Evolutionary conservation across 2,329 filamentous ascomycete genomes (phyloP), one percentile per base, ranked within the genome.

Genomic region (Dactylella cylindrospora): DNA sequence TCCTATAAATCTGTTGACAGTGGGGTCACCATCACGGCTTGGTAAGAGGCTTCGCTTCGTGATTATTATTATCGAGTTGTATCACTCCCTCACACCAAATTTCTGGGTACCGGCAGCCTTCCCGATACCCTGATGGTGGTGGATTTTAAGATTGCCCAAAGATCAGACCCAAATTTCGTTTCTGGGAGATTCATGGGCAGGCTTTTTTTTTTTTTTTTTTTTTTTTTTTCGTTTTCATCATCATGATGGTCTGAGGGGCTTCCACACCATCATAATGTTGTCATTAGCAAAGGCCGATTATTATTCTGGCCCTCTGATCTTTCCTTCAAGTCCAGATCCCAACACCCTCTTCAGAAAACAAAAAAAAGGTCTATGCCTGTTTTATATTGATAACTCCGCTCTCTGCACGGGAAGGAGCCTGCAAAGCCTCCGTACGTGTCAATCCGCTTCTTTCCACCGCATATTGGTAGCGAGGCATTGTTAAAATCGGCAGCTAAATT

Each of bases 151-250:
- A 62, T 54, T 62, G 45, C 41, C 50, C 49, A 43, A 49, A 62
- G 49, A 54, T 54, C 57, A 62, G 57, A 54, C 57, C 57, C 57
- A 54, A 61, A 62, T 62, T 54, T 62, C 57, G 49, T 62, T 54
- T 62, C 49, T 54, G 35, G 49, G 43, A 44, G 55, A 49, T 47
- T 52, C 20, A 50, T 50, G 49, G 49, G 57, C 31, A 44, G 26
- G 40, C 17, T 28, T 41, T 26, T 41, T 41, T 28, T 3, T 13
- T 26, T 20, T 33, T 33, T 17, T 44, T 13, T 44, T 20, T 10
- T 8, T 32, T 31, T 10, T 19, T 28, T 9, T 10, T 23, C 36
- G 5, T 2, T 44, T 31, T 29, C 17, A 40, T 31, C 20, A 26
- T 31, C 20, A 43, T 19, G n/a, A n/a, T n/a, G n/a, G n/a, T n/a